Conservation (phyloP, 805 yeast genomes). For the Ogataea sp. region DNA sequence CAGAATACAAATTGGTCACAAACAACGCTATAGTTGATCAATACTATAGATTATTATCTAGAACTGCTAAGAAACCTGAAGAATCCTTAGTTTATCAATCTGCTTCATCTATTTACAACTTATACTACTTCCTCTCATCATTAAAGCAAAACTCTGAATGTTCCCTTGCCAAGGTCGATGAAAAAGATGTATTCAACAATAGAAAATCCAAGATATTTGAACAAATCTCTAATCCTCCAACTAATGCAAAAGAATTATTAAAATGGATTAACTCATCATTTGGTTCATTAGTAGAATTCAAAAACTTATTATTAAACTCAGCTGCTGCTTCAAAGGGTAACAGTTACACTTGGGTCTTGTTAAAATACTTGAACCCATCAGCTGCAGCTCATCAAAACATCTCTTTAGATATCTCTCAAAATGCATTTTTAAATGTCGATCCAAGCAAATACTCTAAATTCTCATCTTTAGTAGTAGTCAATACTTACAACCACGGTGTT, state of each 20-base stretch:
- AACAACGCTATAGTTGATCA: conserved; percentile 21
- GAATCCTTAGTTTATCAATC: conserved; percentile 35
- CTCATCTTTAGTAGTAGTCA: conserved; percentile 55
- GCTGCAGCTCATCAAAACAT: neutral
- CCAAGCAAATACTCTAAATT: conserved; percentile 14
- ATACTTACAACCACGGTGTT: conserved; percentile 86
- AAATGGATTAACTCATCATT: conserved; percentile 52
- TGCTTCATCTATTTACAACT: conserved; percentile 39
- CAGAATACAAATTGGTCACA: conserved; percentile 11
- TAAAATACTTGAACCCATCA: conserved; percentile 25
- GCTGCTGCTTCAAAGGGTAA: conserved; percentile 75
- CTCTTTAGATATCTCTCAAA: conserved; percentile 14
- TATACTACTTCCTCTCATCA: conserved; percentile 40
- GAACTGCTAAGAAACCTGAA: conserved; percentile 37
- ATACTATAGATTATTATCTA: conserved; percentile 27
- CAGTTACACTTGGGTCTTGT: conserved; percentile 87
- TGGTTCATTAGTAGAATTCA: conserved; percentile 72
- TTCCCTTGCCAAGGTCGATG: neutral
- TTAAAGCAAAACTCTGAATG: conserved; percentile 19
- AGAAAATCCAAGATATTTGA: conserved; percentile 22
- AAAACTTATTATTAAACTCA: conserved; percentile 59
- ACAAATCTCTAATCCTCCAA: conserved; percentile 18
- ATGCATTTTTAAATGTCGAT: neutral
- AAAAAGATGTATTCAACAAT: conserved; percentile 29
- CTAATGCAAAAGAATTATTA: conserved; percentile 23